Evolutionary conservation across 108 stramenopile species (phyloP).

Genomic region (Cyclotella atomus): DNA sequence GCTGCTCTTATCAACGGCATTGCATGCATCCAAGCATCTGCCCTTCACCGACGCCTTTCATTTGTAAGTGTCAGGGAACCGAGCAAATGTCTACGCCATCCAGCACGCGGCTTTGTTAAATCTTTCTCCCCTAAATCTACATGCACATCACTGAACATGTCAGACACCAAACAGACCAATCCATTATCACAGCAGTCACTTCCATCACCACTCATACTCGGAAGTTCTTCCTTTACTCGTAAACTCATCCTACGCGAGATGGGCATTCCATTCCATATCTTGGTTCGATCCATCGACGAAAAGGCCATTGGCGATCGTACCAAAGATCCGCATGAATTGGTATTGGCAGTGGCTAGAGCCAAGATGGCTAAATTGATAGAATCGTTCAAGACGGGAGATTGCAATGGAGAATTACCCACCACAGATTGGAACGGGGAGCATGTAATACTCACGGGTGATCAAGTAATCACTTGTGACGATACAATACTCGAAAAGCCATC

Average conservation of each 20-base stretch:
- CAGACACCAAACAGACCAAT: constrained; percentile 1
- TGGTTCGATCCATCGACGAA: constrained; percentile 85
- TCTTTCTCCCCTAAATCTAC: neutral
- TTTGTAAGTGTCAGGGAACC: too few species aligned
- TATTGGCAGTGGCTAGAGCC: constrained; percentile 67
- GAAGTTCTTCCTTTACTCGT: constrained; percentile 82
- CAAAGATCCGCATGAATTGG: constrained; percentile 52
- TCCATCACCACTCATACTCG: constrained; percentile 72
- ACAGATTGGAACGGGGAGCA: constrained; percentile 38
- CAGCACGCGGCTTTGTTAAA: too few species aligned
- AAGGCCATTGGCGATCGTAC: constrained; percentile 69
- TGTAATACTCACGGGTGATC: constrained; percentile 81
- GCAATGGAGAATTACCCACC: constrained; percentile 52
- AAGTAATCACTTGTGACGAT: constrained; percentile 77
- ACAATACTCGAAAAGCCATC: constrained; percentile 82
- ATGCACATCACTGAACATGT: neutral
- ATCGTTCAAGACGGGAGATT: constrained; percentile 44
- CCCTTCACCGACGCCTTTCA: too few species aligned
- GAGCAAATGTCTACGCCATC: too few species aligned
- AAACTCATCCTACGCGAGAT: constrained; percentile 84
- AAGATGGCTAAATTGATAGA: constrained; percentile 74
- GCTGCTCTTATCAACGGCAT: too few species aligned
- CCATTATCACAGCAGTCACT: constrained; percentile 45
- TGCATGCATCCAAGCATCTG: too few species aligned
- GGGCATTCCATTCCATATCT: constrained; percentile 62